phyloP scores from a whole-genome alignment of 169 alveolate species.

The Theileria luwenshuni region DNA sequence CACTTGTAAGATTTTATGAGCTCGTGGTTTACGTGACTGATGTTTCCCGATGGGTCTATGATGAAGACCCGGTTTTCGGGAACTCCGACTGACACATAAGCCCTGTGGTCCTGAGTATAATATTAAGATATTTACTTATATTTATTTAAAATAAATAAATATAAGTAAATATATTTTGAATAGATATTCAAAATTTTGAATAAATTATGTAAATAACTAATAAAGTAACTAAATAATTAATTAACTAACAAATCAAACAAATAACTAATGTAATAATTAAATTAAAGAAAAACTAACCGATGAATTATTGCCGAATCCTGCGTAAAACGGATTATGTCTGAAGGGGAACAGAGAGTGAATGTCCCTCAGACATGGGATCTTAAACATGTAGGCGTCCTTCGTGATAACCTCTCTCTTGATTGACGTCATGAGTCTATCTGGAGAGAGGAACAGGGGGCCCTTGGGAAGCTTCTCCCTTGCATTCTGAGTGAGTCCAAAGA shows the following conservation, averaged over 20 bases:
- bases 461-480: constrained; percentile 82
- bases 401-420: constrained; percentile 96
- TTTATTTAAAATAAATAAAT: not conserved
- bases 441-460: constrained; percentile 96
- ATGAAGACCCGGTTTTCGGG: constrained; percentile 90
- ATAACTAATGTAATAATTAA: too few relatives aligned
- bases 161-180: not conserved
- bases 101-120: constrained; percentile 82
- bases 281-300: constrained; percentile 72
- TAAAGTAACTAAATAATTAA: constrained; percentile 11
- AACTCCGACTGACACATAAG: constrained; percentile 90
- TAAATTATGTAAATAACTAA: not conserved
- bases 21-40: constrained; percentile 83
- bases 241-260: too few relatives aligned
- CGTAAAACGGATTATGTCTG: constrained; percentile 90
- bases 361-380: constrained; percentile 93
- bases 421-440: constrained; percentile 94
- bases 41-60: constrained; percentile 87
- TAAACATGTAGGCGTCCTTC: constrained; percentile 91
- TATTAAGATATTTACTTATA: constrained; percentile 7
- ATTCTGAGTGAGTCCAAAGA: constrained; percentile 86
- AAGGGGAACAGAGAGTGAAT: constrained; percentile 91
- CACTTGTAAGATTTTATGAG: constrained; percentile 83
- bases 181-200: not conserved
- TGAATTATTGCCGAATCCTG: constrained; percentile 98